These are phyloP conservation scores for Phaffomyces thermotolerans DNA, from an alignment of 805 yeast species.

Conservation along the genomic window DNA sequence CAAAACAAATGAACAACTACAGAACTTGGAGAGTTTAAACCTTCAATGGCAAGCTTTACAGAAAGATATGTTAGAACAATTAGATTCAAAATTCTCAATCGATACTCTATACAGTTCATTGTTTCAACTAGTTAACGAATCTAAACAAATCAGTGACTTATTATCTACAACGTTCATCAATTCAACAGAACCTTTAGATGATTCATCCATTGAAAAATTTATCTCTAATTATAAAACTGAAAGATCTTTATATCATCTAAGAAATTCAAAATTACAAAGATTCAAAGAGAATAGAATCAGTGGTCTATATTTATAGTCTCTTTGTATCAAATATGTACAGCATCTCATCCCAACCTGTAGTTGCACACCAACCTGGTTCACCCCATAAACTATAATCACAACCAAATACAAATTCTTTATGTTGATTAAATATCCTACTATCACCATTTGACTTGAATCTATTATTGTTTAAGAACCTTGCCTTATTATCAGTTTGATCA, in stretches of 20 bases:
- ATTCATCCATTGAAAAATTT: constrained; percentile 29
- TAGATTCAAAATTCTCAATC: constrained; percentile 30
- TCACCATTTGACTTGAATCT: constrained; percentile 43
- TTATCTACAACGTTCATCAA: constrained; percentile 25
- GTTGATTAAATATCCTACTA: constrained; percentile 52
- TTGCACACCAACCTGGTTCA: constrained; percentile 88
- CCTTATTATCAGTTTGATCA: constrained; percentile 57
- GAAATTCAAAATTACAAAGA: constrained; percentile 40
- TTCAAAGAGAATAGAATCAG: constrained; percentile 29
- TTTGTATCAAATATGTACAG: constrained; percentile 70
- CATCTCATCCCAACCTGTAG: constrained; percentile 97
- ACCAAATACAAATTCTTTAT: constrained; percentile 86
- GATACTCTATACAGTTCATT: constrained; percentile 27
- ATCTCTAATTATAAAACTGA: constrained; percentile 34
- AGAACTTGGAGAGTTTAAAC: constrained; percentile 5
- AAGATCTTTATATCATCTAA: constrained; percentile 36
- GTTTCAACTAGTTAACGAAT: constrained; percentile 24
- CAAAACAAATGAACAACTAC: constrained; percentile 9
- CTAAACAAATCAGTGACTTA: constrained; percentile 27
- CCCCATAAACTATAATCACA: constrained; percentile 98
- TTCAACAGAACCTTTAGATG: constrained; percentile 21
- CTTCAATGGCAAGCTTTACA: constrained; percentile 31
- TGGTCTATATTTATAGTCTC: constrained; percentile 12
- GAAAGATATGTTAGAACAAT: constrained; percentile 25
- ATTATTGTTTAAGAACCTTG: constrained; percentile 37